A percentile compares a stretch with the other conserved stretches of the same genome.
Conservation (phyloP, 2,329 filamentous ascomycete genomes). For the Colletotrichum cereale region DNA sequence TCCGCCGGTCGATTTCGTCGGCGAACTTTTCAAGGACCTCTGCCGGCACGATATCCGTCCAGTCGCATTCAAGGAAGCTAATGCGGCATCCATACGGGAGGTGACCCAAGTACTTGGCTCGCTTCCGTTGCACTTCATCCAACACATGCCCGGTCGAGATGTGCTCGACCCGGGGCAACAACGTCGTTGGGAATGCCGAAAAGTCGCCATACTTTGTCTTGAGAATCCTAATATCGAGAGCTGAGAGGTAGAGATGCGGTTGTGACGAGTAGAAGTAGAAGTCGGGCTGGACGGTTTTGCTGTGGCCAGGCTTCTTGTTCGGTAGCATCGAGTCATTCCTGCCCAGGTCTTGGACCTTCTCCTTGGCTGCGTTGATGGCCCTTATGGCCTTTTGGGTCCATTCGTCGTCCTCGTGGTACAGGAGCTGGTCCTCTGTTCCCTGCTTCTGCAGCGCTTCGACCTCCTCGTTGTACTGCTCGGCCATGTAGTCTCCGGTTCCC, state of each 20-base stretch:
- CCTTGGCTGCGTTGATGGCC: conserved; percentile 79
- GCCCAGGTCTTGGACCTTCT: conserved; percentile 70
- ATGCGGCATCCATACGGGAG: conserved; percentile 92
- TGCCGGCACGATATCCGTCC: conserved; percentile 86
- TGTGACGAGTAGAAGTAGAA: conserved; percentile 93
- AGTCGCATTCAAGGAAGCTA: conserved; percentile 92
- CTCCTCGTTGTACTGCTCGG: conserved; percentile 82
- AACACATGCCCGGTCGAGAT: conserved; percentile 90
- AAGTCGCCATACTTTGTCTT: conserved; percentile 91
- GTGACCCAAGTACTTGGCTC: conserved; percentile 88
- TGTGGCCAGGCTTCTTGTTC: conserved; percentile 24
- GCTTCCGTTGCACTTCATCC: conserved; percentile 85
- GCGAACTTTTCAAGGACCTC: conserved; percentile 82
- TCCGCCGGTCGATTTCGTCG: conserved; percentile 80
- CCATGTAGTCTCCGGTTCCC: conserved; percentile 90
- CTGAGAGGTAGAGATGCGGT: conserved; percentile 89
- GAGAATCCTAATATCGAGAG: conserved; percentile 91
- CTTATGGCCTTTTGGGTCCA: conserved; percentile 90
- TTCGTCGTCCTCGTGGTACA: conserved; percentile 93
- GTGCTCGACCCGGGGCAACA: conserved; percentile 88
- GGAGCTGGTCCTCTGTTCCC: conserved; percentile 88
- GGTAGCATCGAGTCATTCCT: conserved; percentile 45
- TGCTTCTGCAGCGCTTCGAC: conserved; percentile 80
- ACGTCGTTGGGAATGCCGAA: conserved; percentile 83
- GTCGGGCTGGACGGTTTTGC: conserved; percentile 53